Percentiles rank a stretch among this genome's conserved stretches.
phyloP scores from a whole-genome alignment of 129 eudicot genomes.

The Helianthus tuberosus region DNA sequence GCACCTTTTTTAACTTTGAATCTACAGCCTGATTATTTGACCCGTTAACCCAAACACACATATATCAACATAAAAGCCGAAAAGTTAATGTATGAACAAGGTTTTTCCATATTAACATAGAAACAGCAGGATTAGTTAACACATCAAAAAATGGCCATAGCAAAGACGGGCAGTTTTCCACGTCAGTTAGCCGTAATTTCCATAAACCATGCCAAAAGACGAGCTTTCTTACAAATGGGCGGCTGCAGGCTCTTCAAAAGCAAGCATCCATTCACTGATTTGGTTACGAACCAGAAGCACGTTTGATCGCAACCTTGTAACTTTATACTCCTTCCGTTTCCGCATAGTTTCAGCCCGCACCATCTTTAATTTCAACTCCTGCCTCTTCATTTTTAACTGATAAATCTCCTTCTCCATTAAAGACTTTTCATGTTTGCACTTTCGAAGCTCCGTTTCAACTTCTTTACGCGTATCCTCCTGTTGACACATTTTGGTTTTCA shows the following conservation, averaged over 20 bases:
- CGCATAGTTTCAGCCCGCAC: background rate
- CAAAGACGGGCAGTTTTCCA: background rate
- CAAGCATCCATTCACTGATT: conserved; percentile 1
- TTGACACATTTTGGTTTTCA: conserved; percentile 14
- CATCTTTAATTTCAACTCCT: conserved; percentile 20
- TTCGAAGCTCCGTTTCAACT: conserved; percentile 22
- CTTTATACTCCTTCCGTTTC: conserved; percentile 20
- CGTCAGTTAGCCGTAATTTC: background rate
- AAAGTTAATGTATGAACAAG: too few species aligned
- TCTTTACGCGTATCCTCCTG: conserved; percentile 15
- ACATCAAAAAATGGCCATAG: background rate
- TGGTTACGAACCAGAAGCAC: too few species aligned
- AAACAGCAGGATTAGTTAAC: background rate
- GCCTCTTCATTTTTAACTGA: conserved; percentile 14
- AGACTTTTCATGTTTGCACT: conserved; percentile 20
- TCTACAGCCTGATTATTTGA: too few species aligned
- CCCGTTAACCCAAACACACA: too few species aligned
- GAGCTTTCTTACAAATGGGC: conserved; percentile 18
- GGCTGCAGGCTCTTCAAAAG: conserved; percentile 29
- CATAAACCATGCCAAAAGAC: background rate
- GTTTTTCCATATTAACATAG: background rate
- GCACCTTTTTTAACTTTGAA: too few species aligned
- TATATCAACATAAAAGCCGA: too few species aligned
- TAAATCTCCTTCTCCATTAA: conserved; percentile 21
- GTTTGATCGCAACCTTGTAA: conserved; percentile 4